phyloP scores from a whole-genome alignment of 1,284 basidiomycete species.

The Cutaneotrichosporon sp. region DNA sequence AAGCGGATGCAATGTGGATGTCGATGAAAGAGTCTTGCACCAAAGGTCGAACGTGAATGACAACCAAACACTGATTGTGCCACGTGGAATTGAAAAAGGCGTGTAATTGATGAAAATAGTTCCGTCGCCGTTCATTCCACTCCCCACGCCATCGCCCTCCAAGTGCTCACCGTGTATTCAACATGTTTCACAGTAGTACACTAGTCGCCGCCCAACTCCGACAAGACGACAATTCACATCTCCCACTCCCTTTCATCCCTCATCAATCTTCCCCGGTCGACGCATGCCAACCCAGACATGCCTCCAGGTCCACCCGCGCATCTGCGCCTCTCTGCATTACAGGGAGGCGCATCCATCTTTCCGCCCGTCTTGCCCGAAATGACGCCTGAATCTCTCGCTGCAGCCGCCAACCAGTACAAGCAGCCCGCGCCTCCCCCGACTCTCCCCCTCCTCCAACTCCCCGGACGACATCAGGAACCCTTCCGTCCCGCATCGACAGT shows the following conservation, averaged over 20 bases:
- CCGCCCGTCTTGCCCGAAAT: constrained; percentile 21
- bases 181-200: background rate
- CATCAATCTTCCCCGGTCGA: background rate
- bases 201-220: background rate
- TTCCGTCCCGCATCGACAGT: constrained; percentile 17
- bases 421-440: constrained; percentile 49
- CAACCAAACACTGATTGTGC: background rate
- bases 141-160: background rate
- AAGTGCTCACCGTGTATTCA: background rate
- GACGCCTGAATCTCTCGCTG: constrained; percentile 25
- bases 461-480: constrained; percentile 43
- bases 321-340: constrained; percentile 20
- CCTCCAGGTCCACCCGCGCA: constrained; percentile 14
- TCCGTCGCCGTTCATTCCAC: background rate
- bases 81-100: background rate
- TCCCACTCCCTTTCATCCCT: background rate
- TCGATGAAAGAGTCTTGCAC: background rate
- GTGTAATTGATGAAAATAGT: constrained; percentile 7
- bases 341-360: constrained; percentile 18
- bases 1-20: constrained; percentile 14
- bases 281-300: constrained; percentile 16
- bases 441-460: constrained; percentile 41
- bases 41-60: background rate
- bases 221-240: background rate
- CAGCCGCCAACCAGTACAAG: constrained; percentile 40